Conservation (phyloP, 768 basidiomycete genomes). For the Russula griseocarnosa region DNA sequence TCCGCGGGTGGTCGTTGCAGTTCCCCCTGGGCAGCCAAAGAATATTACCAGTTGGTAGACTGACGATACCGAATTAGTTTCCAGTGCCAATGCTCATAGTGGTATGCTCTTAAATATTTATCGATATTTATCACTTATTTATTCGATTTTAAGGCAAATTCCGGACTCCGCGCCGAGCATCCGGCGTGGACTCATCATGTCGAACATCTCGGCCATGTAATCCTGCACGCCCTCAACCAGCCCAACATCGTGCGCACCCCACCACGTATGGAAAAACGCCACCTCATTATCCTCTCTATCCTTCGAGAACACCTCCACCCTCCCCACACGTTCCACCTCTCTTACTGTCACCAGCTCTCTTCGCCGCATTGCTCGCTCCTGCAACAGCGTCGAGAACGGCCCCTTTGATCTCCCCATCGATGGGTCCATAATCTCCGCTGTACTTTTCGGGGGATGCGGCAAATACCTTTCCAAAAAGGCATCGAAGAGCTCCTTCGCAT, state of each 20-base stretch:
- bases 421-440: constrained; percentile 32
- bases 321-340: constrained; percentile 47
- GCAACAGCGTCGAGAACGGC: constrained; percentile 39
- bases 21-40: not conserved
- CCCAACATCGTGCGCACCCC: constrained; percentile 60
- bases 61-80: constrained; percentile 36
- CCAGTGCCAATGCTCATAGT: not conserved
- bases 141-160: not conserved
- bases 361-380: constrained; percentile 41
- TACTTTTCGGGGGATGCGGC: constrained; percentile 39
- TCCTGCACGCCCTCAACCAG: constrained; percentile 68
- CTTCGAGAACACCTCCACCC: constrained; percentile 50
- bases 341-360: constrained; percentile 44
- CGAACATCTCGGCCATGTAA: constrained; percentile 37
- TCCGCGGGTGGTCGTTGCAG: too few species aligned
- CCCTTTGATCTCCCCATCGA: constrained; percentile 43
- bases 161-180: not conserved
- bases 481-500: constrained; percentile 66
- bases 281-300: constrained; percentile 41
- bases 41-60: constrained; percentile 32
- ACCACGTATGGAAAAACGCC: constrained; percentile 52
- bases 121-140: not conserved
- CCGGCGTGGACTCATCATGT: constrained; percentile 21
- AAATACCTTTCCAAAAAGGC: constrained; percentile 60
- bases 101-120: not conserved